Conservation (phyloP, 345 rosid genomes). For the Rhizophora apiculata region DNA sequence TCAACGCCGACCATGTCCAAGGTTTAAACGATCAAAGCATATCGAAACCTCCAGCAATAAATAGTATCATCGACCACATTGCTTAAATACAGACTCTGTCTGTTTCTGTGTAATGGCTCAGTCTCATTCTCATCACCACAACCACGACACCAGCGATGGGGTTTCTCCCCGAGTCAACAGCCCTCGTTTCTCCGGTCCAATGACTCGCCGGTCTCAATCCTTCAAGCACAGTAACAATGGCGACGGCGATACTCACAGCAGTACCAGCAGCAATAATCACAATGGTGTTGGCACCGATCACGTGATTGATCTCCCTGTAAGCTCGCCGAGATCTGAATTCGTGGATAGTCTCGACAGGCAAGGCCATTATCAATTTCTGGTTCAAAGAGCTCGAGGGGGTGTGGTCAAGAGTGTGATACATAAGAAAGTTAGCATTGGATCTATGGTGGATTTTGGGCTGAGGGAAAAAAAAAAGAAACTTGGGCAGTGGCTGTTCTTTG, state of each 20-base stretch:
- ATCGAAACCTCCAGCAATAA: no score
- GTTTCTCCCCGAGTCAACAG: conserved; percentile 72
- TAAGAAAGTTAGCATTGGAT: conserved; percentile 53
- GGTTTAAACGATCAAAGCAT: neutral
- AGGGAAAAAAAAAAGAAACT: conserved; percentile 66
- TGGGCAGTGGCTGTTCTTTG: conserved; percentile 84
- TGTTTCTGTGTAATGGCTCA: conserved; percentile 40
- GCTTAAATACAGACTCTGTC: neutral
- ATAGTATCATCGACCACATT: neutral
- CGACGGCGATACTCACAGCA: conserved; percentile 8
- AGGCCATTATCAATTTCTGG: conserved; percentile 27
- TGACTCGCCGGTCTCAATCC: conserved; percentile 87
- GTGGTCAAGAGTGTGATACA: conserved; percentile 35
- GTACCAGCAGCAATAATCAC: neutral
- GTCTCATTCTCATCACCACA: conserved; percentile 35
- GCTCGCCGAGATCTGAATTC: conserved; percentile 78
- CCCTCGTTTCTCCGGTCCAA: conserved; percentile 81
- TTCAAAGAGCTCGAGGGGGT: conserved; percentile 43
- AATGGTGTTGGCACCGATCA: conserved; percentile 35
- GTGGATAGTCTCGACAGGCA: conserved; percentile 46
- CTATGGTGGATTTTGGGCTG: conserved; percentile 57
- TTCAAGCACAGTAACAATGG: conserved; percentile 62
- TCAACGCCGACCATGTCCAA: conserved; percentile 12
- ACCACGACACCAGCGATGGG: conserved; percentile 54
- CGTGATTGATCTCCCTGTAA: conserved; percentile 70